Conservation (phyloP, 2,329 filamentous ascomycete genomes). For the Ophiosphaerella korrae region DNA sequence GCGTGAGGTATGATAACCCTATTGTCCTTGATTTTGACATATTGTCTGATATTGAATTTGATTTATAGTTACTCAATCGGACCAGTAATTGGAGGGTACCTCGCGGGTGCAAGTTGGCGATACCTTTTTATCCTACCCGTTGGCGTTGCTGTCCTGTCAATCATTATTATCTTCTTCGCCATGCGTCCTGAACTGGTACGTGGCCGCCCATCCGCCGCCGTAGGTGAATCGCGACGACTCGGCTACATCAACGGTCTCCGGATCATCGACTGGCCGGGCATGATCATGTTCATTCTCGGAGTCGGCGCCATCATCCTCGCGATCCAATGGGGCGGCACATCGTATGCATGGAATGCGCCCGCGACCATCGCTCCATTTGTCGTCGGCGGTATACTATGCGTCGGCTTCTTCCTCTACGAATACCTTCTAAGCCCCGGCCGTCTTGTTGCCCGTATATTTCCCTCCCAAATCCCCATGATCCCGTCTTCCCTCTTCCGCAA, state of each 20-base stretch:
- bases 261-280: slow-evolving; percentile 54
- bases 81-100: slow-evolving; percentile 65
- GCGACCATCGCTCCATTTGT: slow-evolving; percentile 61
- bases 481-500: slow-evolving; percentile 64
- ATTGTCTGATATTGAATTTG: neutral
- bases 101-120: slow-evolving; percentile 63
- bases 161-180: slow-evolving; percentile 61
- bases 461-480: slow-evolving; percentile 66
- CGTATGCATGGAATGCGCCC: slow-evolving; percentile 61
- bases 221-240: slow-evolving; percentile 36
- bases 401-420: slow-evolving; percentile 59
- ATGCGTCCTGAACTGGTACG: slow-evolving; percentile 64
- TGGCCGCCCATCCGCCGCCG: slow-evolving; percentile 51
- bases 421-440: slow-evolving; percentile 60
- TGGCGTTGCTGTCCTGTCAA: slow-evolving; percentile 49
- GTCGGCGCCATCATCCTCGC: slow-evolving; percentile 46
- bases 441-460: slow-evolving; percentile 55
- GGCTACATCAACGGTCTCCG: slow-evolving; percentile 37
- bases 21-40: neutral
- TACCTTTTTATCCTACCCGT: slow-evolving; percentile 67
- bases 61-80: slow-evolving; percentile 60
- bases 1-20: slow-evolving; percentile 48
- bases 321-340: slow-evolving; percentile 61
- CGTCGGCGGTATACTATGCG: slow-evolving; percentile 54
- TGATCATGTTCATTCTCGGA: slow-evolving; percentile 41